Base-by-base conservation (phyloP, 805 yeast genomes). In the Candida piceae region DNA sequence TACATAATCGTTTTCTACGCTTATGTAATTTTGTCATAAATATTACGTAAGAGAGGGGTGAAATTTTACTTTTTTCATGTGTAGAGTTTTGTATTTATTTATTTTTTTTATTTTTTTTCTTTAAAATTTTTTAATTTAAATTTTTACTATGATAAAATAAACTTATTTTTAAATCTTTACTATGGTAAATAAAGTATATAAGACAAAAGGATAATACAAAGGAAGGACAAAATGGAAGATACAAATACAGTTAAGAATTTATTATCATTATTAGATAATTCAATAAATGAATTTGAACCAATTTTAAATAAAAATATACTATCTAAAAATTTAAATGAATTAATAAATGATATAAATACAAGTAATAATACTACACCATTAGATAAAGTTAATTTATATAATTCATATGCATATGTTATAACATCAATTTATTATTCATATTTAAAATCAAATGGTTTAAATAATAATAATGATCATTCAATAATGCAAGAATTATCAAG, bases 401-500 rank as follows among this genome's bases (percentile, higher is more conserved):
- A 66, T 38, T 45, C 60, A 4, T 57, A 58, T 40, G 65, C 80
- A 10, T 80, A 80, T 55, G 63, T 75, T 2, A 47, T 79, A 19
- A 64, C 76, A 8, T 78, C 87, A 0, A 50, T 78, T 16, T 62
- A 77, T 38, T 80, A 73, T 56, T 70, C 82, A 4, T 74, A 78
- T 49, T 55, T 82, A 39, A 78, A 82, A 45, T 52, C 78, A 0
- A 60, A 60, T 12, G 90, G 90, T 1, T 57, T 67, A 12, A 74
- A 78, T 39, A 40, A 33, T 6, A 72, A 80, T 1, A 68, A 67
- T 9, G 55, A 60, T 6, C 86, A 82, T 46, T 78, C 81, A 2
- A 72, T 87, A 16, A 76, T 80, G 78, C 62, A 62, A 21, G 94
- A 84, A 50, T 62, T 85, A 35, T 67, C 64, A 7, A 66, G 88